Conservation (phyloP, 768 basidiomycete species). For the Phylloporus sp. region DNA sequence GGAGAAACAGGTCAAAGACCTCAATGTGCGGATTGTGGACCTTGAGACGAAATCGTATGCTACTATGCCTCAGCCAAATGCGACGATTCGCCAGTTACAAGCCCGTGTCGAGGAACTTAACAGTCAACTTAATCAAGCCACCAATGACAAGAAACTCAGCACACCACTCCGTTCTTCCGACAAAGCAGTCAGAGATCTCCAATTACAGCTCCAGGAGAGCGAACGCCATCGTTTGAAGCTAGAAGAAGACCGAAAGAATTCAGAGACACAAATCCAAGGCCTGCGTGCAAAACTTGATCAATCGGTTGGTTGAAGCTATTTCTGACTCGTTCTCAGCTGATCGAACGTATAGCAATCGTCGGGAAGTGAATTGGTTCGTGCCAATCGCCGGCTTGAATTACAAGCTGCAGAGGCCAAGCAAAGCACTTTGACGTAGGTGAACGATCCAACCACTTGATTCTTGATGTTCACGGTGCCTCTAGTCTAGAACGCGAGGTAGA, state of each 20-base stretch:
- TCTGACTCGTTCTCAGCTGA: constrained; percentile 1
- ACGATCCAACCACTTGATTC: background rate
- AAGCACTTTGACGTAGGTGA: constrained; percentile 62
- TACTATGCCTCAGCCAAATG: constrained; percentile 55
- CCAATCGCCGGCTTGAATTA: constrained; percentile 72
- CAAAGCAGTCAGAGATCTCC: constrained; percentile 48
- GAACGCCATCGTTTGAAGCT: constrained; percentile 59
- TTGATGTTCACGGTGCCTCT: constrained; percentile 2
- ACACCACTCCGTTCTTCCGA: constrained; percentile 40
- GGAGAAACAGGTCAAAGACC: constrained; percentile 82
- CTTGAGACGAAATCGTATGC: constrained; percentile 75
- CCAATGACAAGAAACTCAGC: constrained; percentile 39
- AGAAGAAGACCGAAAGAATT: constrained; percentile 61
- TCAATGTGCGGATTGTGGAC: constrained; percentile 79
- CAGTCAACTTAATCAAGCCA: constrained; percentile 39
- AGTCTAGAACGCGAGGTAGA: constrained; percentile 70
- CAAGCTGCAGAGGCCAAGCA: constrained; percentile 75
- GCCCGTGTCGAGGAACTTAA: constrained; percentile 70
- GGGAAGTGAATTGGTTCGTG: constrained; percentile 62
- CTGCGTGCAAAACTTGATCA: constrained; percentile 60
- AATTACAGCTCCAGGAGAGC: constrained; percentile 53
- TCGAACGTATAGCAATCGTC: constrained; percentile 55
- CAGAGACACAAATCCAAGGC: constrained; percentile 53
- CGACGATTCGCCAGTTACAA: constrained; percentile 58
- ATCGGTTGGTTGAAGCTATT: constrained; percentile 43